A percentile compares a stretch with the other conserved stretches of the same genome.
These are phyloP conservation scores for Aspergillus sp. DNA, from an alignment of 2,329 filamentous ascomycete species.

Conservation along the genomic window DNA sequence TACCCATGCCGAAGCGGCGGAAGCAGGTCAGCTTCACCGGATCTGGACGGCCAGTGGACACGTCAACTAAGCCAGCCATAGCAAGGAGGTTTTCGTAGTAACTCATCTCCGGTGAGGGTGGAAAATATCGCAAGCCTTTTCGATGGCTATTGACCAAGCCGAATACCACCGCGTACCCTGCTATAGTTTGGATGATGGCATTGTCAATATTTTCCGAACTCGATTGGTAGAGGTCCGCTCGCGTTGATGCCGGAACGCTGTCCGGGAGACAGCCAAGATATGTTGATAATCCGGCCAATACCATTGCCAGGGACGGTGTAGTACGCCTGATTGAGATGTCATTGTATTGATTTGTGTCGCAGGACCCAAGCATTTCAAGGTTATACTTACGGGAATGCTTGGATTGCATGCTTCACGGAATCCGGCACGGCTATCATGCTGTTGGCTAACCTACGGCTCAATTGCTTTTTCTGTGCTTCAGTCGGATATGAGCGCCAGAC, in stretches of 20 bases:
- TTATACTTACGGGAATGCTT: constrained; percentile 22
- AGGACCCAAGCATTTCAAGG: background rate
- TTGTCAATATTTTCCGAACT: constrained; percentile 18
- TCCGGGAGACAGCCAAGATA: constrained; percentile 21
- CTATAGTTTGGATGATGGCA: constrained; percentile 23
- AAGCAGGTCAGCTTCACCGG: constrained; percentile 46
- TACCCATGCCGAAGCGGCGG: constrained; percentile 55
- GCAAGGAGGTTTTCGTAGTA: constrained; percentile 57
- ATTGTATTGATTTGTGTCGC: background rate
- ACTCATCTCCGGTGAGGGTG: constrained; percentile 38
- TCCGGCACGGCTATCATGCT: constrained; percentile 22
- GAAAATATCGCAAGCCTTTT: constrained; percentile 13
- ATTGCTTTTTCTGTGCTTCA: constrained; percentile 11
- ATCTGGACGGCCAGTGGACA: constrained; percentile 47
- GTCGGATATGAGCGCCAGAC: constrained; percentile 30
- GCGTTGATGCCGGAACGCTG: constrained; percentile 18
- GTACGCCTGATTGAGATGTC: constrained; percentile 10
- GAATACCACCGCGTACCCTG: constrained; percentile 25
- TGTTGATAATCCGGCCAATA: constrained; percentile 28
- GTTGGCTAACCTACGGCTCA: constrained; percentile 18
- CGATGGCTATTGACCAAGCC: constrained; percentile 26
- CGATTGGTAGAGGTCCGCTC: constrained; percentile 23
- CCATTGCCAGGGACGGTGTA: constrained; percentile 23
- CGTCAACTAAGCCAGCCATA: constrained; percentile 53
- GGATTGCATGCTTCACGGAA: constrained; percentile 21